phyloP scores from a whole-genome alignment of 1,139 yeast species.

The Candida gigantensis region DNA sequence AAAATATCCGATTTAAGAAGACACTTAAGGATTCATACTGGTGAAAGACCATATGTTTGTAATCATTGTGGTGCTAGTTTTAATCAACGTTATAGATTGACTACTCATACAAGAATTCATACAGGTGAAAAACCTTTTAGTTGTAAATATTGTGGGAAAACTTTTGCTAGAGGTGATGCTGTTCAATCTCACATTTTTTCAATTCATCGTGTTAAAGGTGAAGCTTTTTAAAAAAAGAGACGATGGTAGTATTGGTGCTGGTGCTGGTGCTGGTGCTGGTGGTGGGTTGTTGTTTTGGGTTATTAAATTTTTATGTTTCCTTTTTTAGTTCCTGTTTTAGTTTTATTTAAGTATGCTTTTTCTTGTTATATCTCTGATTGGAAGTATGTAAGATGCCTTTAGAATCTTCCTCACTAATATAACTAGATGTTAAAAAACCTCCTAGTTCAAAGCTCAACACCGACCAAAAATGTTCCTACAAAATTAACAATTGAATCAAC shows the following conservation, averaged over 20 bases:
- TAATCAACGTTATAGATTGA: conserved; percentile 27
- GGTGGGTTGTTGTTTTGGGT: too few relatives aligned
- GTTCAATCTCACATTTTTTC: conserved; percentile 27
- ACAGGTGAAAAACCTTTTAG: conserved; percentile 30
- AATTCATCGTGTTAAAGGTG: conserved; percentile 18
- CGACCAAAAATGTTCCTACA: too few relatives aligned
- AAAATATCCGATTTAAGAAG: conserved; percentile 26
- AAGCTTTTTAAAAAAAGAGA: conserved; percentile 14
- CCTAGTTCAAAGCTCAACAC: too few relatives aligned
- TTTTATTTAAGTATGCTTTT: too few relatives aligned
- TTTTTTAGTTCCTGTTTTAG: too few relatives aligned
- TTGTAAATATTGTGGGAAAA: conserved; percentile 25
- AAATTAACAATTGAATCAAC: too few relatives aligned
- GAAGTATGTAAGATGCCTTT: too few relatives aligned
- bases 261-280: too few relatives aligned
- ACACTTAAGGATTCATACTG: conserved; percentile 27
- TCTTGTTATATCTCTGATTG: too few relatives aligned
- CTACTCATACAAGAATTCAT: conserved; percentile 28
- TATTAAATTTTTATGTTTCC: too few relatives aligned
- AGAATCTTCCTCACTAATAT: too few relatives aligned
- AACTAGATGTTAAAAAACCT: too few relatives aligned
- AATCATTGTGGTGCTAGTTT: conserved; percentile 23
- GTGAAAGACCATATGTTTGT: conserved; percentile 28
- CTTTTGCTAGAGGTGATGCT: conserved; percentile 31
- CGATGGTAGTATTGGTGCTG: neutral